phyloP scores from a whole-genome alignment of 176 grass and related monocot genomes.

The Oryza coarctata region DNA sequence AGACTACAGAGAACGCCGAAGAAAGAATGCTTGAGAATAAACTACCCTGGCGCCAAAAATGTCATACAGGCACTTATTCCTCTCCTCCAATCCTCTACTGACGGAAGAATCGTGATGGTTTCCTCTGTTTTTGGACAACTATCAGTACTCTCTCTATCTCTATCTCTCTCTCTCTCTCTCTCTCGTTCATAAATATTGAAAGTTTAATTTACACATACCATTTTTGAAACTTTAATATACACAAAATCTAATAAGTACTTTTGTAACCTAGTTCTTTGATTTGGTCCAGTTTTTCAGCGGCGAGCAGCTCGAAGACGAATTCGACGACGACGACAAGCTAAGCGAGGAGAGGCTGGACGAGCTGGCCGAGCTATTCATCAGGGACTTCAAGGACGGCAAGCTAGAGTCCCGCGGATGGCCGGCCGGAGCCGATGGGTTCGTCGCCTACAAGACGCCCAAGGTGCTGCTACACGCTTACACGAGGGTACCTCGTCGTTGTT shows the following conservation, averaged over 20 bases:
- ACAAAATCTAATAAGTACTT: too few relatives aligned
- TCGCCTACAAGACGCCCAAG: slow-evolving; percentile 54
- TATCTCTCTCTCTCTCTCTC: too few relatives aligned
- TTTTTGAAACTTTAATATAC: too few relatives aligned
- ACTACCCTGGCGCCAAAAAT: slow-evolving; percentile 47
- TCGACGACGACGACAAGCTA: not conserved
- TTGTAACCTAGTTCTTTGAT: not conserved
- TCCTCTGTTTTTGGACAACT: slow-evolving; percentile 38
- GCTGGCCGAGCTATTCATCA: slow-evolving; percentile 17
- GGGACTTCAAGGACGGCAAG: slow-evolving; percentile 28
- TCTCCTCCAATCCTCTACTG: slow-evolving; percentile 34
- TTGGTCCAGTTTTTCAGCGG: slow-evolving; percentile 12
- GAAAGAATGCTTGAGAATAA: slow-evolving; percentile 38
- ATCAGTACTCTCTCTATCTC: too few relatives aligned
- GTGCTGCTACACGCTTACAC: slow-evolving; percentile 36
- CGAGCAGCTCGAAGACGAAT: slow-evolving; percentile 1
- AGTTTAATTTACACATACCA: too few relatives aligned
- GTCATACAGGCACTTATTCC: slow-evolving; percentile 39
- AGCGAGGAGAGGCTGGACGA: slow-evolving; percentile 21
- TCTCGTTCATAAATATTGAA: too few relatives aligned
- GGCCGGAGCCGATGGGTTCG: not conserved
- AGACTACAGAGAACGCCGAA: slow-evolving; percentile 31
- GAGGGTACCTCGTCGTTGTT: slow-evolving; percentile 31
- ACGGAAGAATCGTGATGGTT: slow-evolving; percentile 46
- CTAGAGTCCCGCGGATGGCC: slow-evolving; percentile 35